Percentiles rank a stretch among this genome's conserved stretches.
Conservation (phyloP, 2,329 filamentous ascomycete genomes). For the Juglanconis juglandina region DNA sequence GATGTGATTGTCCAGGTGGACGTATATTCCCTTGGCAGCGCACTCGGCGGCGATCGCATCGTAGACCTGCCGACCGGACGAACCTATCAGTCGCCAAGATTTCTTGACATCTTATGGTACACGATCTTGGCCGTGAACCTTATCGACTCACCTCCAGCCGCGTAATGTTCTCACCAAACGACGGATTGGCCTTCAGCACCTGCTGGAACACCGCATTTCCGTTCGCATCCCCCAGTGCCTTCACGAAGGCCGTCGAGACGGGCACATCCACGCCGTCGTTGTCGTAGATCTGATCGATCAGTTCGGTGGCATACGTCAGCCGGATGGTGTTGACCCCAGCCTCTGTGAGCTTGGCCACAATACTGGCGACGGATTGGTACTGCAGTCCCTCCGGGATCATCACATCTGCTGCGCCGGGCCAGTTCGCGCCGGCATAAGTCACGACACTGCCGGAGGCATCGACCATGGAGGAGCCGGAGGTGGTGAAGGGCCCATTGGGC, state of each 20-base stretch:
- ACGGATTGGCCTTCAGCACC: conserved; percentile 48
- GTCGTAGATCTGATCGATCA: conserved; percentile 48
- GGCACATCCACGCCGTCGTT: conserved; percentile 35
- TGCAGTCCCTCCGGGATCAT: conserved; percentile 56
- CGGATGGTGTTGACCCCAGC: conserved; percentile 54
- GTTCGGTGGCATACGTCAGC: conserved; percentile 53
- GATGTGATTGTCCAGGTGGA: conserved; percentile 50
- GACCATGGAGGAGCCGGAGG: conserved; percentile 25
- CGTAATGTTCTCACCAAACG: conserved; percentile 45
- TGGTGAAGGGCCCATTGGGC: conserved; percentile 19
- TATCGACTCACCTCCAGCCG: conserved; percentile 33
- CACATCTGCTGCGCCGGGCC: conserved; percentile 50
- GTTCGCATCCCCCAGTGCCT: conserved; percentile 42
- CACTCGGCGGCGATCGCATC: conserved; percentile 53
- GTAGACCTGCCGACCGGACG: conserved; percentile 38
- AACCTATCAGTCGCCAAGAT: not conserved
- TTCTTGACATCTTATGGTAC: no score
- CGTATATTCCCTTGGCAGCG: conserved; percentile 43
- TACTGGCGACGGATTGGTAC: conserved; percentile 46
- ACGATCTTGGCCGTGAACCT: no score
- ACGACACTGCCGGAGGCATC: conserved; percentile 32
- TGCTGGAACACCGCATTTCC: conserved; percentile 42
- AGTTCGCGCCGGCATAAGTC: conserved; percentile 48
- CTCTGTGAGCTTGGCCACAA: conserved; percentile 48
- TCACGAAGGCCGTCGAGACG: conserved; percentile 33